These are phyloP conservation scores for Ligustrum vulgare DNA, from an alignment of 257 asterid species.

Conservation along the genomic window DNA sequence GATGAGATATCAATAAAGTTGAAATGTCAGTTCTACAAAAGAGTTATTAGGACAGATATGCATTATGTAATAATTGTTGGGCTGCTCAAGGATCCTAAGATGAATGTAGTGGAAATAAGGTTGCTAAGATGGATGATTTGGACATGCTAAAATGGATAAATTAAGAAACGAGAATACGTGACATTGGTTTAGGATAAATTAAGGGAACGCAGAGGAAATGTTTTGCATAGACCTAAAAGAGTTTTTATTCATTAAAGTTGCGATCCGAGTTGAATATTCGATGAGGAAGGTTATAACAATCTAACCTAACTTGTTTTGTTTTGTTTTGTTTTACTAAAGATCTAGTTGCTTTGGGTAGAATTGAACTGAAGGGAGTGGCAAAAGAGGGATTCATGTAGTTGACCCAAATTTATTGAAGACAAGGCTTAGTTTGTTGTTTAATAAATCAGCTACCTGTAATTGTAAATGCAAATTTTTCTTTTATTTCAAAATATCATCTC, in stretches of 20 bases:
- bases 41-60: background rate
- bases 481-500: conserved; percentile 2
- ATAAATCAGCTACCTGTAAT: background rate
- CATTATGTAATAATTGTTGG: background rate
- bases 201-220: background rate
- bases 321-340: background rate
- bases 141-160: background rate
- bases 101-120: background rate
- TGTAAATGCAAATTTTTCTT: conserved; percentile 6
- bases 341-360: background rate
- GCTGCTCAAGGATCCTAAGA: background rate
- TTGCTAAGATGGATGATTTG: background rate
- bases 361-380: background rate
- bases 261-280: background rate
- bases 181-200: background rate
- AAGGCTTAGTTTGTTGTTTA: background rate
- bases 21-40: background rate
- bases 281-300: background rate
- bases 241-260: background rate
- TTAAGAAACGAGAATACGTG: background rate
- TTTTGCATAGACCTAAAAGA: background rate
- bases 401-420: background rate
- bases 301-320: background rate
- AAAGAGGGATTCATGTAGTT: background rate
- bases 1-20: background rate